These are phyloP conservation scores for Lachnellula occidentalis DNA, from an alignment of 2,329 filamentous ascomycete species.

Conservation along the genomic window DNA sequence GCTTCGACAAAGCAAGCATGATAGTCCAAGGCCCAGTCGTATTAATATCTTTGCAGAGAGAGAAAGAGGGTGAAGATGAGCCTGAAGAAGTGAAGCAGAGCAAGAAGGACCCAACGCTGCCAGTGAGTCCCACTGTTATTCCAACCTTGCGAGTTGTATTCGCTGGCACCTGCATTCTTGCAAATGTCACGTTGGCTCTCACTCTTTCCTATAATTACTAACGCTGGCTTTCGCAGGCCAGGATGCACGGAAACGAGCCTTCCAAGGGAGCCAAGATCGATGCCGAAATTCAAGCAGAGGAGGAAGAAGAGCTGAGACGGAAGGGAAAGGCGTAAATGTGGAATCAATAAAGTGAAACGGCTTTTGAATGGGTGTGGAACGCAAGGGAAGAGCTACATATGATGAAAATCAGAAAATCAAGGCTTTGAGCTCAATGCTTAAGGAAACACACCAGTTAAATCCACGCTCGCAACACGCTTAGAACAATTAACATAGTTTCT, in stretches of 20 bases:
- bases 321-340: slow-evolving; percentile 38
- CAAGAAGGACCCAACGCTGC: slow-evolving; percentile 50
- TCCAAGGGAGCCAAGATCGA: slow-evolving; percentile 68
- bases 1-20: background rate
- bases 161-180: slow-evolving; percentile 1
- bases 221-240: slow-evolving; percentile 40
- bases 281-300: slow-evolving; percentile 61
- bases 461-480: too few species aligned
- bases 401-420: too few species aligned
- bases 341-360: background rate
- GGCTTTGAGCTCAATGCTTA: too few species aligned
- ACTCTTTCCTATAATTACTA: background rate
- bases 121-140: slow-evolving; percentile 36
- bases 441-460: too few species aligned
- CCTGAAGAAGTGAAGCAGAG: slow-evolving; percentile 22
- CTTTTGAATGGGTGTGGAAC: background rate
- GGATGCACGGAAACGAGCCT: slow-evolving; percentile 66
- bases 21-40: background rate
- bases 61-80: slow-evolving; percentile 42
- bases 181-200: background rate
- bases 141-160: background rate
- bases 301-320: slow-evolving; percentile 61
- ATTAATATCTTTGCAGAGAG: slow-evolving; percentile 27
- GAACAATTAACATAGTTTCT: too few species aligned
- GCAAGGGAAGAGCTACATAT: too few species aligned